Percentiles rank a stretch among this genome's conserved stretches.
Conservation (phyloP, 495 filamentous ascomycete species). For the Patellaria atrata region DNA sequence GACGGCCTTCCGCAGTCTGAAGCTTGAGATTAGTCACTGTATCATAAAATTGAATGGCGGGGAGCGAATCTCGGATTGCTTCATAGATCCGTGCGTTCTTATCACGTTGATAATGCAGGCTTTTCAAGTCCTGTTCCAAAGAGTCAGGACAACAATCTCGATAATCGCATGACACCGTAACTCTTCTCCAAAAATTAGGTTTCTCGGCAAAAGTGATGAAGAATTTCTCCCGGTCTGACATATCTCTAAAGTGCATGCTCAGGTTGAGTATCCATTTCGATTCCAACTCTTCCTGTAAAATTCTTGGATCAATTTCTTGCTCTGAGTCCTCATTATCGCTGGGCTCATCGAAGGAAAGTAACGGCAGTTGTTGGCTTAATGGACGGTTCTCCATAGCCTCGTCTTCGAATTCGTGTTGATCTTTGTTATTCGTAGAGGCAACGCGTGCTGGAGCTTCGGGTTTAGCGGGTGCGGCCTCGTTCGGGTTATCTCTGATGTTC, state of each 20-base stretch:
- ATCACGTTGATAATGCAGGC: constrained; percentile 72
- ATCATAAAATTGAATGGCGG: constrained; percentile 86
- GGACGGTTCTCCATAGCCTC: constrained; percentile 9
- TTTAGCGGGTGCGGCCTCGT: constrained; percentile 6
- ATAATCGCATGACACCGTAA: constrained; percentile 92
- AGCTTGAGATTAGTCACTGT: constrained; percentile 95
- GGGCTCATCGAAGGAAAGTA: constrained; percentile 9
- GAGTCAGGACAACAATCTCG: constrained; percentile 66
- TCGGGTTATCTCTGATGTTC: constrained; percentile 14
- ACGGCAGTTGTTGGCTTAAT: constrained; percentile 10
- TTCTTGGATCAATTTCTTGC: constrained; percentile 22
- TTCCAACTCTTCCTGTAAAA: constrained; percentile 67
- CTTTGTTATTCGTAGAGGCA: too few species aligned
- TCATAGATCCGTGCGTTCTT: constrained; percentile 94
- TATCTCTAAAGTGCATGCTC: constrained; percentile 96
- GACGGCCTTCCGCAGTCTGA: constrained; percentile 71
- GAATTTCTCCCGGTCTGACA: constrained; percentile 91
- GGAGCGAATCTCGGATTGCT: constrained; percentile 80
- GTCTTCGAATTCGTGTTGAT: too few species aligned
- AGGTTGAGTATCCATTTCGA: constrained; percentile 89
- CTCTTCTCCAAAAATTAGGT: constrained; percentile 63
- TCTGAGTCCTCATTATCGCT: constrained; percentile 9
- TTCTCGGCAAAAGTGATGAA: constrained; percentile 88
- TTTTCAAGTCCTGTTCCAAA: constrained; percentile 68
- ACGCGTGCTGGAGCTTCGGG: constrained; percentile 10